Evolutionary conservation across 73 alveolate genomes (phyloP).

Genomic region (Halteria grandinella): DNA sequence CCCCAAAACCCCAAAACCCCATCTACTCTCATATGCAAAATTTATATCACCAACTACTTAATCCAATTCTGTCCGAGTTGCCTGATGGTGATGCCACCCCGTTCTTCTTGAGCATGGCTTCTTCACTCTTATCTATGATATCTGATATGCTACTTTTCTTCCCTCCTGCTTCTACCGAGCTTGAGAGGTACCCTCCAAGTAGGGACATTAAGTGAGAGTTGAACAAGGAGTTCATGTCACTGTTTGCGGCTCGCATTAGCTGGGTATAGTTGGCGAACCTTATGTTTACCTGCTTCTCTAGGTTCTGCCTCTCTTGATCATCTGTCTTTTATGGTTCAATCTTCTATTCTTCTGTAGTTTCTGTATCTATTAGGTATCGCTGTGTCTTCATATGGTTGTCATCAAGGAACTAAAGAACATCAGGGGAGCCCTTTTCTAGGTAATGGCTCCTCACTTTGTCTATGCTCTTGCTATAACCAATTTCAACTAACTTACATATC

Average conservation of each 20-base stretch:
- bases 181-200: slow-evolving; percentile 5
- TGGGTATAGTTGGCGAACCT: slow-evolving; percentile 36
- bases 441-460: neutral
- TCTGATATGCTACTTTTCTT: neutral
- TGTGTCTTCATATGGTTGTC: neutral
- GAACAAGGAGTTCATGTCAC: slow-evolving; percentile 7
- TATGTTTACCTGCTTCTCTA: slow-evolving; percentile 40
- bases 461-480: slow-evolving; percentile 35
- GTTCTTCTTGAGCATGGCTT: slow-evolving; percentile 7
- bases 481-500: slow-evolving; percentile 31
- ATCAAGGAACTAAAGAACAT: neutral
- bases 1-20: too few relatives aligned
- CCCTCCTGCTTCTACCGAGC: neutral
- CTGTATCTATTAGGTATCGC: neutral
- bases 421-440: neutral
- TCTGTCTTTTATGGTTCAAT: neutral
- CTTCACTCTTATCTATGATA: slow-evolving; percentile 36
- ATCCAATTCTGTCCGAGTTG: neutral
- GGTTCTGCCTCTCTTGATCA: slow-evolving; percentile 5
- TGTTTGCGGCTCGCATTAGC: neutral
- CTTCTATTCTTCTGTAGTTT: neutral
- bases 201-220: slow-evolving; percentile 20
- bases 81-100: too few relatives aligned
- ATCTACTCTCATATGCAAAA: neutral
- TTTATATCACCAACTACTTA: neutral